Percentiles rank a stretch among this genome's conserved stretches.
Evolutionary conservation across 2,329 filamentous ascomycete genomes (phyloP).

Genomic region (Epichloe festucae): DNA sequence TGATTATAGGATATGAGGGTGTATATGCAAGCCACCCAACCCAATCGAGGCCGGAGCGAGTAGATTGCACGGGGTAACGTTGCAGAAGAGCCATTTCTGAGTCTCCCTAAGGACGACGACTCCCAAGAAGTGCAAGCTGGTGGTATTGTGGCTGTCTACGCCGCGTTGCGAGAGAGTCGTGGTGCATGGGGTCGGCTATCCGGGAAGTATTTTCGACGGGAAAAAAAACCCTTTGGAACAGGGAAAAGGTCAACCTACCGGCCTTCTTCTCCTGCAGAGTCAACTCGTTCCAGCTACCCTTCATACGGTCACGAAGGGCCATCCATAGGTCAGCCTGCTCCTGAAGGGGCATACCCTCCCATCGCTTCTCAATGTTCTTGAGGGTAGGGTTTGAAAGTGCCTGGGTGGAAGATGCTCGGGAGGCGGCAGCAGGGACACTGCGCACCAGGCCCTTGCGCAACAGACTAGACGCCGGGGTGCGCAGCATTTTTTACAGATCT

Average conservation of each 20-base stretch:
- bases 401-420: constrained; percentile 56
- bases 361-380: constrained; percentile 98
- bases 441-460: constrained; percentile 36
- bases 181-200: constrained; percentile 13
- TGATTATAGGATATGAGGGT: background rate
- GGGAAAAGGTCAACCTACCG: constrained; percentile 46
- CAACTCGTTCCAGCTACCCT: constrained; percentile 90
- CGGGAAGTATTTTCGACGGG: constrained; percentile 22
- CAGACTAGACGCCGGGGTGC: constrained; percentile 38
- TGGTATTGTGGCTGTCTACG: background rate
- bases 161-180: constrained; percentile 5
- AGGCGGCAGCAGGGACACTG: constrained; percentile 31
- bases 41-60: background rate
- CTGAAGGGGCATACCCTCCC: constrained; percentile 94
- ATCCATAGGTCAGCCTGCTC: constrained; percentile 99
- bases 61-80: background rate
- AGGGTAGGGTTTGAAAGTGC: constrained; percentile 97
- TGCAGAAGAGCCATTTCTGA: too few species aligned
- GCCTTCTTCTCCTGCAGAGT: constrained; percentile 98
- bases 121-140: background rate
- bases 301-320: constrained; percentile 96
- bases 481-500: constrained; percentile 34
- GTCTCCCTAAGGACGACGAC: background rate
- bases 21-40: background rate
- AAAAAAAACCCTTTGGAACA: constrained; percentile 2